Base-by-base conservation (phyloP, 2,329 filamentous ascomycete genomes). In the Diaporthe citrichinensis region DNA sequence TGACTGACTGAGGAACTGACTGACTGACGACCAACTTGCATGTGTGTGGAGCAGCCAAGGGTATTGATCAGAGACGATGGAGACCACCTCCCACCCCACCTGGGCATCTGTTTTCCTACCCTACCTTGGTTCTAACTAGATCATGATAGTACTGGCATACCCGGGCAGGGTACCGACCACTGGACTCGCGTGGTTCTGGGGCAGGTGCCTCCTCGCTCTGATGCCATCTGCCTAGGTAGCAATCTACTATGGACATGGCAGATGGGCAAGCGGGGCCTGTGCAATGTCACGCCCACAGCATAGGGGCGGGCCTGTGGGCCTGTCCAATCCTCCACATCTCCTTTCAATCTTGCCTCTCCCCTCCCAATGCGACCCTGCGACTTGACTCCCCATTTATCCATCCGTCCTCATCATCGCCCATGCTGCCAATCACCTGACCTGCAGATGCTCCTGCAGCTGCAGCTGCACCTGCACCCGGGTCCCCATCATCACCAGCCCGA, bases 271-370 rank as follows among this genome's bases (percentile, higher is more conserved):
- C 55, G 65, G 65, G 65, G 46, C 65, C 62, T 44, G 62, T 53
- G 62, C 62, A 68, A 68, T 68, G 44, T 46, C 62, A 39, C 46
- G 31, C 46, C 39, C 46, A 36, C 44, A 49, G 46, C 62, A 49
- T 25, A 25, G 44, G 62, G 25, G 62, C 46, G 62, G 62, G 62
- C 44, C 62, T 68, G 65, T 68, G 65, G 65, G 44, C 49, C 65
- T 51, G 62, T 51, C 62, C 62, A 51, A 51, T 68, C 62, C 62
- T 68, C 65, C 65, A 51, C 65, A 53, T 68, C 65, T 68, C 65
- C 65, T 68, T 68, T 53, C 65, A 68, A 68, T 68, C 65, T 68
- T 68, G 65, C 65, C 65, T 68, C 65, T 55, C 65, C 65, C 46
- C 65, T 68, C n/a, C 65, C 46, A 25, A 68, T 68, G 65, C 65